Conservation (phyloP, 2,329 filamentous ascomycete species). For the Capronia americana region DNA sequence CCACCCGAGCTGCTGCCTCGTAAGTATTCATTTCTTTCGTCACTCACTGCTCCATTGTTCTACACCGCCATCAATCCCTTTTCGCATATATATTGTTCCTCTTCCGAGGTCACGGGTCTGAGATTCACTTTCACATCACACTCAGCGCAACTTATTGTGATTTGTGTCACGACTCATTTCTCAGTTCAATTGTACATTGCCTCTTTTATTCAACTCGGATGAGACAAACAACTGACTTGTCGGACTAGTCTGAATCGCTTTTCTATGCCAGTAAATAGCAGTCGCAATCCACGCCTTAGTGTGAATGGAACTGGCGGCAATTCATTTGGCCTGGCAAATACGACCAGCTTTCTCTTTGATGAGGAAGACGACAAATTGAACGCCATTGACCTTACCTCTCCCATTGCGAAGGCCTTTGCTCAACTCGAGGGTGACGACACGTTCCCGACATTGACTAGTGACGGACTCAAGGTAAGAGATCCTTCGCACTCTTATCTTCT, state of each 20-base stretch:
- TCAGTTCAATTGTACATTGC: background rate
- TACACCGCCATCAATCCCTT: conserved; percentile 8
- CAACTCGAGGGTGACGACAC: conserved; percentile 78
- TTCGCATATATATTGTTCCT: background rate
- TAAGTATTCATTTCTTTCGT: conserved; percentile 61
- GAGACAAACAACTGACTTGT: conserved; percentile 30
- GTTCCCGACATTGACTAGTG: conserved; percentile 75
- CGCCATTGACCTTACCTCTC: conserved; percentile 52
- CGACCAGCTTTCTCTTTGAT: conserved; percentile 82
- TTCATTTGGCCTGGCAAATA: conserved; percentile 74
- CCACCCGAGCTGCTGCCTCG: conserved; percentile 76
- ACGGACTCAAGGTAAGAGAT: conserved; percentile 48
- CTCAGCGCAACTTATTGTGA: background rate
- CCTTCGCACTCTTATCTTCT: conserved; percentile 4
- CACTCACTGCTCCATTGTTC: conserved; percentile 3
- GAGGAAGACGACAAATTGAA: conserved; percentile 74
- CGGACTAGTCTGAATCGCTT: conserved; percentile 77
- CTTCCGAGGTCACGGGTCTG: conserved; percentile 8
- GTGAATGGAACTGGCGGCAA: conserved; percentile 22
- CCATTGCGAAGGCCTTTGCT: conserved; percentile 72
- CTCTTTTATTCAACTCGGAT: conserved; percentile 3
- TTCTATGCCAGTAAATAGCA: conserved; percentile 83
- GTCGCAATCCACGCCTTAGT: conserved; percentile 33
- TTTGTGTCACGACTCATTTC: conserved; percentile 12
- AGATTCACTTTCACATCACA: conserved; percentile 18